Evolutionary conservation across 2,329 filamentous ascomycete genomes (phyloP), one percentile per base, ranked within the genome.

Genomic region (Claviceps monticola): DNA sequence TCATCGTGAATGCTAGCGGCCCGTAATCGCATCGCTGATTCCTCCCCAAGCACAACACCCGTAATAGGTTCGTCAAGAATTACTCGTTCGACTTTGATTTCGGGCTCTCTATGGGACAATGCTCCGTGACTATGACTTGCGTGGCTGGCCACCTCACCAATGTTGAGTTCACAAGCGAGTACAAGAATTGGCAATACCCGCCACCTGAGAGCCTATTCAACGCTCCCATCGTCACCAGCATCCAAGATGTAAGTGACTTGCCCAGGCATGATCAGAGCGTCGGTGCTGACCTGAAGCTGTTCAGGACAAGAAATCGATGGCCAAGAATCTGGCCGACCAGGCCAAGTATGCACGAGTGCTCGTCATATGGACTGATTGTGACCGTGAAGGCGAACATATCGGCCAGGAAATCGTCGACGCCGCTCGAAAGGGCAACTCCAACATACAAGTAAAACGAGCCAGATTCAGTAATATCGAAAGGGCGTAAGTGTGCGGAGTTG

Each of bases 361-460:
- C 36, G 91, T 94, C 66, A 96, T 98, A 60, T 98, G 93, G 93
- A 98, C 93, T 0, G 93, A 98, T 75, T 97, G 93, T 68, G 93
- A 98, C 73, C 82, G 90, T 51, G 93, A 98, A 74, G 93, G 93
- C 38, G 93, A 98, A 66, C 86, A 97, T 63, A 98, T 98, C 58
- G 93, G 93, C 6, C 78, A 85, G 41, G 91, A 98, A 66, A 91
- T 98, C 55, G 83, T 88, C 45, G 79, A 86, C 50, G 84, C 91
- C 53, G 93, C 93, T 5, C 72, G 75, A 46, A 81, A 82, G 61
- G 83, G 79, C 9, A 97, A 96, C 56, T 68, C 75, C 9, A 72
- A 73, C 1, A 82, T 98, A 43, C 76, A 88, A 55, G 79, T 96
- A 53, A 93, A 88, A 62, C 79, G 93, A 60, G 93, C 93, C 14